Evolutionary conservation across 805 yeast species (phyloP), one percentile per base, ranked within the genome.

Genomic region (Candida multigemmis): DNA sequence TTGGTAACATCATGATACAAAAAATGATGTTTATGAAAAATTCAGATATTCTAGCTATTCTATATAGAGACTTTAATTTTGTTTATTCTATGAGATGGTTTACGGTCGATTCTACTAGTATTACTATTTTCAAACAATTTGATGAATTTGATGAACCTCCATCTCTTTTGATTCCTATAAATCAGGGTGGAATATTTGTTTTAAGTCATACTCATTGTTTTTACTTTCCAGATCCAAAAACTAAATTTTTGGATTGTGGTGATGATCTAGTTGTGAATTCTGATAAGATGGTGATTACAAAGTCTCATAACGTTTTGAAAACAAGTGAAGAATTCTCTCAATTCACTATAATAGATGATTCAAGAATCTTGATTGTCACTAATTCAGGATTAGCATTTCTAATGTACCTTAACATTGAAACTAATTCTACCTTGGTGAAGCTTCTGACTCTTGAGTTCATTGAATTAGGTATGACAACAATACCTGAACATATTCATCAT

Each of bases 1-100:
- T 44, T n/a, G 51, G 51, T 1, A 29, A 35, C n/a, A 29, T 41
- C 12, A 41, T 41, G 7, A 35, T 46, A 5, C 34, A 35, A 26
- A 28, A 33, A 14, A 34, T 46, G 32, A 40, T 29, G 8, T 19
- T 37, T 13, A 22, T 44, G 12, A 22, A 31, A 7, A 17, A 26
- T 4, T n/a, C n/a, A n/a, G n/a, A 25, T 10, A 17, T 33, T 8
- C n/a, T 56, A 10, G 61, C 57, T 2, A 31, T 55, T 1, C 30
- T 57, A 5, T 55, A 50, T 32, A 41, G 63, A 13, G 62, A 56
- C 28, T 50, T 49, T 24, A 53, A 52, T 25, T 53, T 48, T 35
- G 38, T 41, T 27, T 48, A 44, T 25, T 51, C 60, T 7, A 31
- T 58, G 22, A 41, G 64, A 17, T 46, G 35, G 36, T 58, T 51